These are phyloP conservation scores for Ascosphaera apis DNA, from an alignment of 2,329 filamentous ascomycete genomes.

Conservation along the genomic window DNA sequence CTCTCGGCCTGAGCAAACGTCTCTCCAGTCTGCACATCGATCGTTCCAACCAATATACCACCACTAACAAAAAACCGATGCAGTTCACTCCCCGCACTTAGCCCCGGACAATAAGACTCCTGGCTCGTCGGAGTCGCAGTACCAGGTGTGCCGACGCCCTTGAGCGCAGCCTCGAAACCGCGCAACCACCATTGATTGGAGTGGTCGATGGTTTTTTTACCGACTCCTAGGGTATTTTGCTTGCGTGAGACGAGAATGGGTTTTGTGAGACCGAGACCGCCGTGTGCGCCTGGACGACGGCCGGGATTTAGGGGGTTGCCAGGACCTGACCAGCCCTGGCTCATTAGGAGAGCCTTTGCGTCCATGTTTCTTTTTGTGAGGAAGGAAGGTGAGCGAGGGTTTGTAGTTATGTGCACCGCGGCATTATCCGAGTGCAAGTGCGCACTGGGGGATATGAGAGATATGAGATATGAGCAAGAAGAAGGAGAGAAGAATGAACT, in stretches of 20 bases:
- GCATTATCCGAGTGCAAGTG: no score
- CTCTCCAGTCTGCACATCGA: constrained; percentile 7
- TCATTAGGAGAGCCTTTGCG: constrained; percentile 56
- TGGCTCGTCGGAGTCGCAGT: constrained; percentile 33
- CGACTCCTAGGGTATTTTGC: constrained; percentile 58
- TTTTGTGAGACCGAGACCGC: constrained; percentile 53
- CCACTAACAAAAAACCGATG: constrained; percentile 74
- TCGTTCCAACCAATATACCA: constrained; percentile 50
- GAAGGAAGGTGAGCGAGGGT: not conserved
- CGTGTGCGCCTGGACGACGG: constrained; percentile 24
- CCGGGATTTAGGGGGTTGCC: constrained; percentile 68
- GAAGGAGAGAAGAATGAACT: no score
- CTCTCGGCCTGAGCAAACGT: constrained; percentile 5
- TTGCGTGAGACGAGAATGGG: constrained; percentile 70
- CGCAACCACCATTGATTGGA: constrained; percentile 92
- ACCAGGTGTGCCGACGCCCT: constrained; percentile 37
- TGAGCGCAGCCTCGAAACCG: constrained; percentile 76
- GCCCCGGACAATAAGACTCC: constrained; percentile 23
- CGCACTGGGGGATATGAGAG: no score
- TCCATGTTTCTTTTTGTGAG: constrained; percentile 47
- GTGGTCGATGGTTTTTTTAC: constrained; percentile 41
- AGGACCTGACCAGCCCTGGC: constrained; percentile 73
- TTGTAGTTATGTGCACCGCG: not conserved
- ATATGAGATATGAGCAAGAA: no score
- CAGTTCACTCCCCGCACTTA: constrained; percentile 29